Percentiles rank a stretch among this genome's conserved stretches.
These are phyloP conservation scores for Aleurites moluccanus DNA, from an alignment of 441 rosid species.

Conservation along the genomic window DNA sequence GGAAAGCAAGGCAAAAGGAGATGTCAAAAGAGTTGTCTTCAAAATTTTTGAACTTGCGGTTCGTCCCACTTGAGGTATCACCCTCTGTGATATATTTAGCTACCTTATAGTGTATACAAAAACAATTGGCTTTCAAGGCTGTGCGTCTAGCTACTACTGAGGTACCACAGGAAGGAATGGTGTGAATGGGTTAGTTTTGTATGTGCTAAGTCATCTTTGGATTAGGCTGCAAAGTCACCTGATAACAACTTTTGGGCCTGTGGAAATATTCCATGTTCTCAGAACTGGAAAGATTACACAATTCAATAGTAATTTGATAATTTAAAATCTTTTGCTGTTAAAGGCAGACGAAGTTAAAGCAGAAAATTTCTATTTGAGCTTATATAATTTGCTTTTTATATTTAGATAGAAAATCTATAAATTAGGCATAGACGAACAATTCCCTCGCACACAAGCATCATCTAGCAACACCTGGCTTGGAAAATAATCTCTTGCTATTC, in stretches of 20 bases:
- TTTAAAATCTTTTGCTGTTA: neutral
- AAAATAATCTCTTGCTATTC: neutral
- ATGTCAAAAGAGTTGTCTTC: conserved; percentile 42
- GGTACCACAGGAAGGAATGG: conserved; percentile 16
- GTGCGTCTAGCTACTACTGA: neutral
- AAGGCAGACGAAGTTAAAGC: neutral
- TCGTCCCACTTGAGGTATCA: conserved; percentile 71
- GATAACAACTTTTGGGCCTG: neutral
- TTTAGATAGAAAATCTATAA: neutral
- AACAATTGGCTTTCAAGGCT: neutral
- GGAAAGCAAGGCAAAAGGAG: conserved; percentile 61
- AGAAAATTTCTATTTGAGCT: neutral
- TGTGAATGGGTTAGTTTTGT: neutral
- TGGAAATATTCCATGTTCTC: conserved; percentile 4
- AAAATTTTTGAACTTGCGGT: conserved; percentile 48
- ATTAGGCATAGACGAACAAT: neutral
- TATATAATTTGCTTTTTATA: neutral
- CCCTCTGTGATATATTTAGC: conserved; percentile 12
- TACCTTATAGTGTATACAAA: neutral
- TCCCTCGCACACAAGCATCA: neutral
- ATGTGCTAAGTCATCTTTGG: too few species aligned
- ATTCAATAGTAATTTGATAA: neutral
- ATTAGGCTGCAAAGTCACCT: conserved; percentile 5
- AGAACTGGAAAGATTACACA: neutral
- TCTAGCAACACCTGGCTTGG: neutral